phyloP scores from a whole-genome alignment of 2,329 filamentous ascomycete genomes.

The Chaetoscypha palmicola region DNA sequence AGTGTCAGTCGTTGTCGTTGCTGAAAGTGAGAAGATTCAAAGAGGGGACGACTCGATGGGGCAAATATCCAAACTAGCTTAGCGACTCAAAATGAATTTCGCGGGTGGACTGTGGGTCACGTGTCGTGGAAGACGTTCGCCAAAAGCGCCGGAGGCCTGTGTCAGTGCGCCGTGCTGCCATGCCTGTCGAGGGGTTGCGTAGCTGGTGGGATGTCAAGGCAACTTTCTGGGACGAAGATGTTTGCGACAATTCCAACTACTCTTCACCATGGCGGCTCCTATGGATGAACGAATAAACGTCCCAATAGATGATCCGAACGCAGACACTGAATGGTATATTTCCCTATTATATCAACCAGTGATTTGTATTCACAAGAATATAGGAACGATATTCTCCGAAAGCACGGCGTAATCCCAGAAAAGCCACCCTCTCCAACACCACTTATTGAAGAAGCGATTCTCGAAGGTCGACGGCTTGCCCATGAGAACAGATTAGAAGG shows the following conservation, averaged over 20 bases:
- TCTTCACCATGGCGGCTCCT: slow-evolving; percentile 49
- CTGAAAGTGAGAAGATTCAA: slow-evolving; percentile 14
- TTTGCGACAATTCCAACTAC: slow-evolving; percentile 4
- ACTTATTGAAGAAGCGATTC: slow-evolving; percentile 89
- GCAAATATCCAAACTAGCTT: background rate
- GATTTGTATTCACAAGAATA: slow-evolving; percentile 1
- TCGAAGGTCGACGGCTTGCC: slow-evolving; percentile 73
- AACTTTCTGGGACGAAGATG: background rate
- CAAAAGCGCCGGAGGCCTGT: too few species aligned
- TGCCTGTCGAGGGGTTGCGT: too few species aligned
- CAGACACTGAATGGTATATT: slow-evolving; percentile 88
- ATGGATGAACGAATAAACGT: slow-evolving; percentile 63
- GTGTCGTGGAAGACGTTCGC: background rate
- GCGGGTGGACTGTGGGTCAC: slow-evolving; percentile 15
- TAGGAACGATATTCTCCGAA: slow-evolving; percentile 97
- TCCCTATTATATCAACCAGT: background rate
- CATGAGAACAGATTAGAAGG: slow-evolving; percentile 91
- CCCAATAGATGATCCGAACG: slow-evolving; percentile 89
- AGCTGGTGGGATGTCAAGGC: too few species aligned
- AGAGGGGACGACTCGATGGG: slow-evolving; percentile 8
- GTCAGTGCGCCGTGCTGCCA: too few species aligned
- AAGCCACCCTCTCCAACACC: slow-evolving; percentile 93
- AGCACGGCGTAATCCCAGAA: slow-evolving; percentile 95
- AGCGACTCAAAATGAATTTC: slow-evolving; percentile 7
- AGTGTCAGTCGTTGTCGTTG: slow-evolving; percentile 32